These are phyloP conservation scores for Phyllosticta paracitricarpa DNA, from an alignment of 2,329 filamentous ascomycete genomes.

Conservation along the genomic window DNA sequence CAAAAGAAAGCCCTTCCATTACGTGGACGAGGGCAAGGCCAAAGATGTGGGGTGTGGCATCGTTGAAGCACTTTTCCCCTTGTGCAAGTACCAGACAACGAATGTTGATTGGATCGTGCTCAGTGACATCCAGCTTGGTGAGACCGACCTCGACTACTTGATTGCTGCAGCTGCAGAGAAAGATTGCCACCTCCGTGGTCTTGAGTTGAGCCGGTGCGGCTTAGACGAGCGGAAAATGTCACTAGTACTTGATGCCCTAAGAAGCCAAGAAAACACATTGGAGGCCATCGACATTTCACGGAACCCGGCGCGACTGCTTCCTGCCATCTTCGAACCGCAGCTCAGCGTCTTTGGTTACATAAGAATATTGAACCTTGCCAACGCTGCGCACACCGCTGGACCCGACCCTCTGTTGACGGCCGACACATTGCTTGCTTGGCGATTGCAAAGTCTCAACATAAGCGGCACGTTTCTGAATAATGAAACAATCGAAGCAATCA, in stretches of 20 bases:
- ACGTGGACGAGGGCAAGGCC: conserved; percentile 35
- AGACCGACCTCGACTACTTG: conserved; percentile 57
- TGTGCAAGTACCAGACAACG: conserved; percentile 57
- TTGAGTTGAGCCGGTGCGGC: conserved; percentile 57
- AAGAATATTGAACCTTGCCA: conserved; percentile 55
- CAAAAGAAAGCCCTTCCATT: conserved; percentile 40
- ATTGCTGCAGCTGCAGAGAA: conserved; percentile 59
- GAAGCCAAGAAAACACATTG: conserved; percentile 55
- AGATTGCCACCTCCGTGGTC: conserved; percentile 53
- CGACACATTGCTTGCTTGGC: conserved; percentile 58
- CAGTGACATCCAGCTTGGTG: conserved; percentile 59
- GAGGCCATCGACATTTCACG: conserved; percentile 59
- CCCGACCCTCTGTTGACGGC: conserved; percentile 54
- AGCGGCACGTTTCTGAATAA: conserved; percentile 54
- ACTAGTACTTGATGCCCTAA: conserved; percentile 53
- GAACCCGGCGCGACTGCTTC: conserved; percentile 54
- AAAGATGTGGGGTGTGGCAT: conserved; percentile 59
- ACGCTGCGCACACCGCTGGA: conserved; percentile 53
- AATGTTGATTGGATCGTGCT: conserved; percentile 62
- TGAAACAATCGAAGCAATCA: conserved; percentile 54
- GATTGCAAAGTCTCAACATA: conserved; percentile 54
- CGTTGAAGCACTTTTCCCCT: conserved; percentile 57
- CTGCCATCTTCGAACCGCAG: conserved; percentile 54
- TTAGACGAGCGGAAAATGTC: conserved; percentile 49
- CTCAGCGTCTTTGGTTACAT: conserved; percentile 58